Evolutionary conservation across 768 basidiomycete genomes (phyloP), one percentile per base, ranked within the genome.

Genomic region (Phylloporus rhodoxanthus): DNA sequence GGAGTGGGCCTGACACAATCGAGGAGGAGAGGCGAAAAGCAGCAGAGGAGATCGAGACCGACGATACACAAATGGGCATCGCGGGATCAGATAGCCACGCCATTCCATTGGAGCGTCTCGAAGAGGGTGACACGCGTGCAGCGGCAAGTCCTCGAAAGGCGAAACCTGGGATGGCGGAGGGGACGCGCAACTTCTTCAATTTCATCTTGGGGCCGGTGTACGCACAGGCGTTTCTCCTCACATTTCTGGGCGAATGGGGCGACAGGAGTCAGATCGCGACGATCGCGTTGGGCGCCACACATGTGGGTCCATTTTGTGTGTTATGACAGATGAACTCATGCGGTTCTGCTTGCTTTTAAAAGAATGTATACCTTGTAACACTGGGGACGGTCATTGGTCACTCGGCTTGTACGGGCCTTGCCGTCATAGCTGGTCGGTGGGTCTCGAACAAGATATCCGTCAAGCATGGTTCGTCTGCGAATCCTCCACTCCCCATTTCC

Each of bases 181-280:
- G 91, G 8, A 71, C 80, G 5, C 77, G 91, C 58, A 94, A 94
- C 64, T 84, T 92, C 59, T 86, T 81, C 65, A 84, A 82, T 59
- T 70, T 93, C 15, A 68, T 94, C 56, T 70, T 97, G 17, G 92
- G 90, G 1, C 95, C 95, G 1, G 91, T 96, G 2, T 95, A 97
- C 62, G 92, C 93, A 2, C 93, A 99, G 68, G 82, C 91, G 0
- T 97, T 99, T 61, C 72, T 95, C 28, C 75, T 99, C 52, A 98
- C 95, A 0, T 97, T 97, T 70, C 75, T 99, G n/a, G 96, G 94
- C 9, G 96, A 99, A 70, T 98, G 96, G 96, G 95, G 96, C 1
- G 96, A 98, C 70, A 72, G 95, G 46, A 95, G 91, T 62, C 95
- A 99, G 71, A 91, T 98, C 59, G 87, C 96, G 2, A 98, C 96